Base-by-base conservation (phyloP, 2,329 filamentous ascomycete species). In the Aspergillus awamori region DNA sequence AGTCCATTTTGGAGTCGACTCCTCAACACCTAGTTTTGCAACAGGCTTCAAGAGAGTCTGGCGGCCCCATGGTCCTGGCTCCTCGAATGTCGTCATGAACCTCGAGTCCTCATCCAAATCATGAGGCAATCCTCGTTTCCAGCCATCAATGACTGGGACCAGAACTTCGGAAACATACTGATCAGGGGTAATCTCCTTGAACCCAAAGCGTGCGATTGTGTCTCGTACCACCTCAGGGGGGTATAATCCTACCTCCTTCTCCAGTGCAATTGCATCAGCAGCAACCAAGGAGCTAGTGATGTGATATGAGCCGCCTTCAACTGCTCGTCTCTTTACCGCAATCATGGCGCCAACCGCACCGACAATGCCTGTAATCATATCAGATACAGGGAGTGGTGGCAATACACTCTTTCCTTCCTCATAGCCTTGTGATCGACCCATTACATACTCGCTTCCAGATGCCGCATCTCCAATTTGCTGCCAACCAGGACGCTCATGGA, bases 391-490 rank as follows among this genome's bases (percentile, higher is more conserved):
- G 7, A 63, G 58, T 15, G 61, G 61, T 6, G 61, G 58, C 8
- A 63, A 33, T 7, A 61, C 61, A 36, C 58, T 59, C 8, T 58
- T 52, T 8, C 61, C 61, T 4, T 55, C 61, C 20, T 54, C 30
- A 10, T 33, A 48, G 1, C 70, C 70, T 30, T 76, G 70, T 3
- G 75, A 69, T 43, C 70, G 69, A 3, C 76, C 77, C 13, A 69
- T 75, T 1, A 74, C 66, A 43, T 73, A 74, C 0, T 74, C 75
- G 20, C 69, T 70, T 1, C 77, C 76, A 2, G 72, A 70, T 13
- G 73, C 76, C 3, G 62, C 79, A 74, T 81, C 78, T 26, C 78
- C 78, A 58, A 84, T 80, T 66, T 83, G 81, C 67, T 82, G 80
- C 81, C 81, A 84, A 5, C 81, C 82, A 1, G 79, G 78, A 0